Conservation (phyloP, 202 grass and related monocot species). For the Hordeum pubiflorum region DNA sequence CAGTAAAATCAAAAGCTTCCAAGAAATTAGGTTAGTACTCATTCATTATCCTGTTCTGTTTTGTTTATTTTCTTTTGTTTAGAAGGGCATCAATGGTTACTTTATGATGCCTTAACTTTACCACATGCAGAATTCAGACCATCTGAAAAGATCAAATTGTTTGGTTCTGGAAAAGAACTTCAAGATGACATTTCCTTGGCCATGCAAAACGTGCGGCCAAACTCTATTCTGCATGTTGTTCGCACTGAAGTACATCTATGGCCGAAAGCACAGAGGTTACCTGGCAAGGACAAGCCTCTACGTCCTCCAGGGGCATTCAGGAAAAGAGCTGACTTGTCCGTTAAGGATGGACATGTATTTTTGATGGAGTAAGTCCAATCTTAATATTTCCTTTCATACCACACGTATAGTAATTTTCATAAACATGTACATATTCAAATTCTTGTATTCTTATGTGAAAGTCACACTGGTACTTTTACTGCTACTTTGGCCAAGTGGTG, state of each 20-base stretch:
- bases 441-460: not conserved
- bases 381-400: not conserved
- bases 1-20: conserved; percentile 79
- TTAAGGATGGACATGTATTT: conserved; percentile 92
- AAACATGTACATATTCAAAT: not conserved
- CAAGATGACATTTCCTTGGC: conserved; percentile 58
- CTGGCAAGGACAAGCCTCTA: conserved; percentile 72
- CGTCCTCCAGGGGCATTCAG: conserved; percentile 81
- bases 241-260: conserved; percentile 76
- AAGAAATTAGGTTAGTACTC: conserved; percentile 78
- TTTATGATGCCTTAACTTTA: conserved; percentile 11
- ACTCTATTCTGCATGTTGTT: conserved; percentile 85
- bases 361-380: conserved; percentile 81
- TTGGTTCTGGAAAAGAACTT: conserved; percentile 81
- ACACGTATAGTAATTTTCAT: not conserved
- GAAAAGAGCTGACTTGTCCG: conserved; percentile 83
- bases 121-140: conserved; percentile 60
- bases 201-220: conserved; percentile 57
- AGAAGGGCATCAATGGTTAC: not conserved
- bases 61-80: conserved; percentile 21
- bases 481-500: not conserved
- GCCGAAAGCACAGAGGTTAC: conserved; percentile 86
- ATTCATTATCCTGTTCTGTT: conserved; percentile 10
- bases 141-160: conserved; percentile 72
- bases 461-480: conserved; percentile 4